phyloP scores from a whole-genome alignment of 306 rosid species.

The Sicyos edulis region DNA sequence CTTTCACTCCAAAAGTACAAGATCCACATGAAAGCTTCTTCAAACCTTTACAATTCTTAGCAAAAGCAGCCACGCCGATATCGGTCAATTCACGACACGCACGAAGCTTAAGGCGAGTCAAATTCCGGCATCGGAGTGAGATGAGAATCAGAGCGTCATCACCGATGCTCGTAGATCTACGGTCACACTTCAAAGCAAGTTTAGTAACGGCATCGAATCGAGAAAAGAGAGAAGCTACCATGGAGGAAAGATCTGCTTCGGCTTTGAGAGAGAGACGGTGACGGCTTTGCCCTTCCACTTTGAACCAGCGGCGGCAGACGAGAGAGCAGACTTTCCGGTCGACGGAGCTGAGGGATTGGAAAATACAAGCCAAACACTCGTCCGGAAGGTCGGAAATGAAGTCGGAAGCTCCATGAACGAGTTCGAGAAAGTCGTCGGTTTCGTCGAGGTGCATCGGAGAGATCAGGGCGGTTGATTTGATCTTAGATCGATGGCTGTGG shows the following conservation, averaged over 20 bases:
- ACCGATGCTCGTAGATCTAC: constrained; percentile 62
- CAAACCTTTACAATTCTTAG: constrained; percentile 76
- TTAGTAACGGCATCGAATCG: constrained; percentile 88
- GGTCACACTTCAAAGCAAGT: constrained; percentile 87
- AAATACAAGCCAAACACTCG: constrained; percentile 76
- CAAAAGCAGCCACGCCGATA: constrained; percentile 64
- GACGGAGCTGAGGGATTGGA: constrained; percentile 65
- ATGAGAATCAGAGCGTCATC: constrained; percentile 68
- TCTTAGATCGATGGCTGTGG: constrained; percentile 36
- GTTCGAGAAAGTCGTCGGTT: constrained; percentile 8
- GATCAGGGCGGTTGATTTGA: constrained; percentile 51
- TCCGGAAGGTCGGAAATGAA: constrained; percentile 75
- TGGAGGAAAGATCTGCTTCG: constrained; percentile 41
- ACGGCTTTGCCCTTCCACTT: constrained; percentile 87
- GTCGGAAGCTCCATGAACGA: constrained; percentile 31
- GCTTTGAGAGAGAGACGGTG: constrained; percentile 84
- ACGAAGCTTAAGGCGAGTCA: constrained; percentile 91
- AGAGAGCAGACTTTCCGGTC: constrained; percentile 82
- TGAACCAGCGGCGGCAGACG: constrained; percentile 83
- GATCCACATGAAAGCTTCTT: constrained; percentile 96
- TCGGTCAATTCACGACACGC: constrained; percentile 81
- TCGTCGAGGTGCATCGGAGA: constrained; percentile 63
- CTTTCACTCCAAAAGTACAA: constrained; percentile 78
- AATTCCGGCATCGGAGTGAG: constrained; percentile 68
- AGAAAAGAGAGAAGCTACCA: constrained; percentile 52